These are phyloP conservation scores for Penstemon davidsonii DNA, from an alignment of 257 asterid species.

Conservation along the genomic window DNA sequence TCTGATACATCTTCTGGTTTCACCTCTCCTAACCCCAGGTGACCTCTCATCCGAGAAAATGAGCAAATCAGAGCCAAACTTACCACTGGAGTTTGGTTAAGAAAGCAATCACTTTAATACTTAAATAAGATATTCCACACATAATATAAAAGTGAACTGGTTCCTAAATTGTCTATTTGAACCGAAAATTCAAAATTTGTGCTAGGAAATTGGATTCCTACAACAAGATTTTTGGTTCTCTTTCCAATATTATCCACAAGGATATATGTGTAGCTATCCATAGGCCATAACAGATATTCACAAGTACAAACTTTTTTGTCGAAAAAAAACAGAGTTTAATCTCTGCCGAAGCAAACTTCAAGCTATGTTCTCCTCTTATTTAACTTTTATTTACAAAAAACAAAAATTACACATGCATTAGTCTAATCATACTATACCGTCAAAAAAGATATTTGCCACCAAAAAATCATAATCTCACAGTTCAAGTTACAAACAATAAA, in stretches of 20 bases:
- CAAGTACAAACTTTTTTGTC: neutral
- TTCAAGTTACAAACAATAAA: too few species aligned
- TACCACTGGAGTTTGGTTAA: constrained; percentile 75
- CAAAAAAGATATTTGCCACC: too few species aligned
- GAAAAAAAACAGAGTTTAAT: too few species aligned
- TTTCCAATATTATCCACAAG: too few species aligned
- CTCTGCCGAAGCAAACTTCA: too few species aligned
- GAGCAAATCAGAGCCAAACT: constrained; percentile 77
- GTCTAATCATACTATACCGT: too few species aligned
- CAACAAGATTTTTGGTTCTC: neutral
- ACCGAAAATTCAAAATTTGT: neutral
- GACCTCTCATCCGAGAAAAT: constrained; percentile 80
- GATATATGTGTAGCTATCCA: too few species aligned
- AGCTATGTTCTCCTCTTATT: too few species aligned
- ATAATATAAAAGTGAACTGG: neutral
- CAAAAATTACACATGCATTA: too few species aligned
- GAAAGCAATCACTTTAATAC: constrained; percentile 30
- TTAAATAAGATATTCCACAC: neutral
- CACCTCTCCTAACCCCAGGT: constrained; percentile 67
- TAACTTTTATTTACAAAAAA: too few species aligned
- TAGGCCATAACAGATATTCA: neutral
- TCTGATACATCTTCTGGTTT: constrained; percentile 75
- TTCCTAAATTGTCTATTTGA: neutral
- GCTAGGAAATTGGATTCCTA: neutral
- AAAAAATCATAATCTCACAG: too few species aligned